Base-by-base conservation (phyloP, 2,329 filamentous ascomycete species). In the Colletotrichum tabaci region DNA sequence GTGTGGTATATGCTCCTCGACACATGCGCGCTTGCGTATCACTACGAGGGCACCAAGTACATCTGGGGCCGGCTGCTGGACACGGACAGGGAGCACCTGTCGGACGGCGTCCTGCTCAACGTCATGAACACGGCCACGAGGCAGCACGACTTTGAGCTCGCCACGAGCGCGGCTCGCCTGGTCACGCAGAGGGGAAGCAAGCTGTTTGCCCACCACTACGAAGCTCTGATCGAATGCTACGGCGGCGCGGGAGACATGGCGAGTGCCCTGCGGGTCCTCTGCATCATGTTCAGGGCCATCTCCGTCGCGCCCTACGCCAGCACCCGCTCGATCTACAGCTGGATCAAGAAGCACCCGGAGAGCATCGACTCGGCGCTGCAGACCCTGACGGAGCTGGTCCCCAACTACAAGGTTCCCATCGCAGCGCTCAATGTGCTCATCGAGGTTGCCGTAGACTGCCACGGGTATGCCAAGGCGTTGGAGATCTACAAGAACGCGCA, bases 1-100 rank as follows among this genome's bases (percentile, higher is more conserved):
- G 80, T 95, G 4, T 94, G 94, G 88, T 87, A 89, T 62, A 90
- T 92, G 76, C 82, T 96, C 42, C 85, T 98, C n/a, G 93, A 95
- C 74, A 83, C 86, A n/a, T 95, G 93, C 71, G 92, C 91, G 74
- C 85, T 87, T 61, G 85, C 85, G 35, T 86, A 88, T 66, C 89
- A 93, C 77, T 87, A 93, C 75, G 84, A 89, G 23, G 90, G 91
- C 35, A 92, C 92, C 0, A 84, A 84, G 46, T 92, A 90, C 71
- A 87, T 93, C 46, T 99, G 96, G 96, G 78, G 75, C n/a, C 78
- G 79, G 10, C 74, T 82, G 42, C 78, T 87, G 2, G 78, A 82
- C 64, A 79, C 82, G 0, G 77, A 86, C 81, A 88, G 90, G 76
- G 77, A 94, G 58, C 89, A 88, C 61, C 91, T 92, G 2, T 84